These are phyloP conservation scores for Seiridium unicorne DNA, from an alignment of 2,329 filamentous ascomycete genomes.

Conservation along the genomic window DNA sequence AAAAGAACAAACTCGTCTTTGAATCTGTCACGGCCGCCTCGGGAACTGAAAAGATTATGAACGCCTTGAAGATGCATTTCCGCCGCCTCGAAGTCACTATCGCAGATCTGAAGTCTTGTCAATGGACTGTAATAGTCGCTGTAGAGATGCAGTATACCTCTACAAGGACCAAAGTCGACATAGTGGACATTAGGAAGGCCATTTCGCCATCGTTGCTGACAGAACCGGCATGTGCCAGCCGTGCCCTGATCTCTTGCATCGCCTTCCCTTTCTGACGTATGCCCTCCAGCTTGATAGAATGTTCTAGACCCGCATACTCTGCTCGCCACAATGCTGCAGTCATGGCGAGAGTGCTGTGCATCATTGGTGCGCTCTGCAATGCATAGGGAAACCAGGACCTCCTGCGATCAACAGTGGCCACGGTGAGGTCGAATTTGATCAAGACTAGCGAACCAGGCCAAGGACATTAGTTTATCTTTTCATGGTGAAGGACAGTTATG, in stretches of 20 bases:
- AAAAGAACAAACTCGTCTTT: constrained; percentile 1
- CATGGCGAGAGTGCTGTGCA: constrained; percentile 12
- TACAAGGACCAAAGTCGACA: constrained; percentile 10
- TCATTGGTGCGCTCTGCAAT: constrained; percentile 10
- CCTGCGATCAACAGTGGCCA: constrained; percentile 2
- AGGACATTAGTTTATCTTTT: not conserved
- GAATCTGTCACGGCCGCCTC: not conserved
- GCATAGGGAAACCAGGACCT: constrained; percentile 10
- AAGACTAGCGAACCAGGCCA: not conserved
- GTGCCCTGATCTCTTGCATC: constrained; percentile 6
- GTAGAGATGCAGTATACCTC: not conserved
- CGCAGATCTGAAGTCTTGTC: not conserved
- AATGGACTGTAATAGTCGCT: not conserved
- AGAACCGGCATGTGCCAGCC: not conserved
- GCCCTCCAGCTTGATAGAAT: constrained; percentile 8
- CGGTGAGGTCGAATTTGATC: constrained; percentile 3
- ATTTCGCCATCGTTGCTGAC: not conserved
- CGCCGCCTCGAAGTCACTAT: constrained; percentile 4
- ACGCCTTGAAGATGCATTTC: constrained; percentile 1
- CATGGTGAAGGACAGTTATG: not conserved
- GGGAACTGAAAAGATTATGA: not conserved
- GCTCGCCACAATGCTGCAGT: constrained; percentile 10
- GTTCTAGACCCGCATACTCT: constrained; percentile 1
- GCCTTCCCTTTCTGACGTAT: constrained; percentile 12
- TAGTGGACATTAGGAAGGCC: constrained; percentile 8